These are phyloP conservation scores for Fusarium nurragi DNA, from an alignment of 2,329 filamentous ascomycete species.

Conservation along the genomic window DNA sequence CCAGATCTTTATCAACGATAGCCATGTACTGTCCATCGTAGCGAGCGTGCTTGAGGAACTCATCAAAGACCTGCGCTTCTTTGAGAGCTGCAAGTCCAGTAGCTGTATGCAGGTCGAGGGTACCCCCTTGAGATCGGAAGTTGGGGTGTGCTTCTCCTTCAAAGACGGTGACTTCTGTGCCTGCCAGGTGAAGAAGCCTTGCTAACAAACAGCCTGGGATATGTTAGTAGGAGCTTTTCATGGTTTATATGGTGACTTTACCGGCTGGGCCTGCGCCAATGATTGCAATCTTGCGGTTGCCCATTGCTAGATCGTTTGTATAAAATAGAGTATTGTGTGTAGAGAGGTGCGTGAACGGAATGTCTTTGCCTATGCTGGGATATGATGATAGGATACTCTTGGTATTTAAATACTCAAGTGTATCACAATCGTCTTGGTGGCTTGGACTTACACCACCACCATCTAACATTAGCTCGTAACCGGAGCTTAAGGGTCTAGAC, in stretches of 20 bases:
- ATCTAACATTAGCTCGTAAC: background rate
- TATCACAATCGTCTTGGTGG: background rate
- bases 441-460: background rate
- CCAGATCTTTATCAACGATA: slow-evolving; percentile 55
- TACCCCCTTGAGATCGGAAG: slow-evolving; percentile 61
- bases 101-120: slow-evolving; percentile 62
- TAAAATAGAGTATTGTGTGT: background rate
- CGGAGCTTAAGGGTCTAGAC: slow-evolving; percentile 11
- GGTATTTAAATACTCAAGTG: slow-evolving; percentile 12
- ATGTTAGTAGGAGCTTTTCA: slow-evolving; percentile 6
- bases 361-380: background rate
- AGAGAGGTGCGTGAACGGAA: too few species aligned
- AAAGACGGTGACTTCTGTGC: slow-evolving; percentile 60
- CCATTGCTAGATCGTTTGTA: slow-evolving; percentile 16
- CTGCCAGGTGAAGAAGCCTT: slow-evolving; percentile 59
- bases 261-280: slow-evolving; percentile 46
- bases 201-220: slow-evolving; percentile 49
- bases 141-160: slow-evolving; percentile 58
- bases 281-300: slow-evolving; percentile 40
- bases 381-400: background rate
- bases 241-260: slow-evolving; percentile 4
- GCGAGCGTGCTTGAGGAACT: slow-evolving; percentile 60
- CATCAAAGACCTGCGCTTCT: slow-evolving; percentile 59
- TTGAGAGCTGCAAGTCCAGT: slow-evolving; percentile 62
- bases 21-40: slow-evolving; percentile 62